These are phyloP conservation scores for Glarea lozoyensis DNA, from an alignment of 495 filamentous ascomycete genomes.

Conservation along the genomic window DNA sequence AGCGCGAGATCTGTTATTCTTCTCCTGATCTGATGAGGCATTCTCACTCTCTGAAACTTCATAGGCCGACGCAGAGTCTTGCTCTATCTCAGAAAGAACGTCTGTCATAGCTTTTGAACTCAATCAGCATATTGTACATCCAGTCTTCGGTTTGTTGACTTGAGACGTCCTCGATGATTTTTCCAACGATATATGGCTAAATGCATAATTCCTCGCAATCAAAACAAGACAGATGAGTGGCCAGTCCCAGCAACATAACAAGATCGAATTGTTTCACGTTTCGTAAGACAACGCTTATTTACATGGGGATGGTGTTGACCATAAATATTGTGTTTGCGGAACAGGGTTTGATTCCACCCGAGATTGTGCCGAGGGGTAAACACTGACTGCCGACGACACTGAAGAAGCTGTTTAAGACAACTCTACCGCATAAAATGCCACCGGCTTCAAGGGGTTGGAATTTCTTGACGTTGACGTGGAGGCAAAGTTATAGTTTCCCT, in stretches of 20 bases:
- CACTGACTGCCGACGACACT: background rate
- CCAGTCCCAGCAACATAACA: no score
- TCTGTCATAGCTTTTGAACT: slow-evolving; percentile 8
- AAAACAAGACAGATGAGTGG: no score
- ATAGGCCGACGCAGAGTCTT: slow-evolving; percentile 20
- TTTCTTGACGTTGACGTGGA: slow-evolving; percentile 8
- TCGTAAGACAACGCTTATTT: no score
- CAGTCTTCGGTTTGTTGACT: slow-evolving; percentile 10
- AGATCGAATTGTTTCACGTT: no score
- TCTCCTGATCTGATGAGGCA: slow-evolving; percentile 4
- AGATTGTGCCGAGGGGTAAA: background rate
- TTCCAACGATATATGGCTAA: background rate
- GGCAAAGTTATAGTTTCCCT: background rate
- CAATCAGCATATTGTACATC: slow-evolving; percentile 15
- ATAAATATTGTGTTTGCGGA: no score
- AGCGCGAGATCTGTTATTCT: background rate
- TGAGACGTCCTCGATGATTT: slow-evolving; percentile 6
- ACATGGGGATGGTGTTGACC: no score
- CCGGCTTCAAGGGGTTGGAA: slow-evolving; percentile 22
- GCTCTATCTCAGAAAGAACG: slow-evolving; percentile 2
- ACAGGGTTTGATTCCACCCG: no score
- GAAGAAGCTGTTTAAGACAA: no score
- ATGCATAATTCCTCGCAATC: slow-evolving; percentile 8
- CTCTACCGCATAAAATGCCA: slow-evolving; percentile 12
- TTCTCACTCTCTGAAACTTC: slow-evolving; percentile 10